These are phyloP conservation scores for Friedmanniomyces endolithicus DNA, from an alignment of 495 filamentous ascomycete genomes.

Conservation along the genomic window DNA sequence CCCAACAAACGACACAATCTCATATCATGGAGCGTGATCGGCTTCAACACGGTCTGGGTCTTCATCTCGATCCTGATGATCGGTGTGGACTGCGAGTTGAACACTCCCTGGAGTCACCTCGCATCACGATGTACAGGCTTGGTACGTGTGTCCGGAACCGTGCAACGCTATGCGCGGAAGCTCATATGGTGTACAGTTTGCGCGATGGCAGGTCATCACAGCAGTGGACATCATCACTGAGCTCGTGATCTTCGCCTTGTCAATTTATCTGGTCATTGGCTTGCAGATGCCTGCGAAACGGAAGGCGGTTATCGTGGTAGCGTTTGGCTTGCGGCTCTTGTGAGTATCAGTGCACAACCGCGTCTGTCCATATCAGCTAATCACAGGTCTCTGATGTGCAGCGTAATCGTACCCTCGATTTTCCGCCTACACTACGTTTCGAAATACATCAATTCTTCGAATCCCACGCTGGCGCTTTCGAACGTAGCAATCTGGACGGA, in stretches of 20 bases:
- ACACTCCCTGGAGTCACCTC: too few relatives aligned
- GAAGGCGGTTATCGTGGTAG: background rate
- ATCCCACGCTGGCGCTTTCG: background rate
- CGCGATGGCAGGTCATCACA: background rate
- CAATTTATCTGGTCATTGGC: background rate
- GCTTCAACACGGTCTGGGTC: too few relatives aligned
- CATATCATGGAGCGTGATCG: too few relatives aligned
- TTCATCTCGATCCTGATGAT: too few relatives aligned
- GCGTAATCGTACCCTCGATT: too few relatives aligned
- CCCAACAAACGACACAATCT: too few relatives aligned
- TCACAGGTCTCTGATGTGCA: too few relatives aligned
- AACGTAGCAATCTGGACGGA: background rate
- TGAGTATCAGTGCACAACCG: background rate
- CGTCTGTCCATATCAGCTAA: background rate
- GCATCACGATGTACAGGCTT: too few relatives aligned
- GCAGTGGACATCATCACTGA: background rate
- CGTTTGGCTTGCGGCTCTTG: background rate
- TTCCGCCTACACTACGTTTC: too few relatives aligned
- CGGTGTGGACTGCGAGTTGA: too few relatives aligned
- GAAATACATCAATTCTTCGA: background rate
- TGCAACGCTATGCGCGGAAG: background rate
- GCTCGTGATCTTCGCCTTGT: background rate
- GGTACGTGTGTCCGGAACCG: too few relatives aligned
- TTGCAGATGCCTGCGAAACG: background rate
- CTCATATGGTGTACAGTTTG: background rate